Evolutionary conservation across 1,139 yeast genomes (phyloP).

Genomic region (Geotrichum aggregatum): DNA sequence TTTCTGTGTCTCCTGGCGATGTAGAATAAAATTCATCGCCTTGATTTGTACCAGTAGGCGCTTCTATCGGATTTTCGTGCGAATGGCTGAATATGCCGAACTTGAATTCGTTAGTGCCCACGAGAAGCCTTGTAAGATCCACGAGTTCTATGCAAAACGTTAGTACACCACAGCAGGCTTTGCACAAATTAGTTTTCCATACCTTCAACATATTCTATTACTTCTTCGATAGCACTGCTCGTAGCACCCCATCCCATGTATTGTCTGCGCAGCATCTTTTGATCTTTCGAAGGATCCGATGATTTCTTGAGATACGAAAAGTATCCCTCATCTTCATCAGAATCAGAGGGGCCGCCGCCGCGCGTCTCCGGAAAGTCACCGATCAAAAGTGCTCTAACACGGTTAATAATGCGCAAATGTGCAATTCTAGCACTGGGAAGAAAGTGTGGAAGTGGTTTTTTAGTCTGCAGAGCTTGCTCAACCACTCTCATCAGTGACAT

Average conservation of each 20-base stretch:
- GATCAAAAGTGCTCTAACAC: constrained; percentile 40
- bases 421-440: constrained; percentile 49
- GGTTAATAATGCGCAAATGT: constrained; percentile 45
- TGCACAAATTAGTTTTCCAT: not conserved
- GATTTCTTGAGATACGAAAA: constrained; percentile 13
- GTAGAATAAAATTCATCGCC: too few relatives aligned
- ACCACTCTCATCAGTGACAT: constrained; percentile 41
- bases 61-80: too few relatives aligned
- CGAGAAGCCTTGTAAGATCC: constrained; percentile 42
- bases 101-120: constrained; percentile 48
- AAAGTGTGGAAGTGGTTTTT: constrained; percentile 48
- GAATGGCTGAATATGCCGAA: constrained; percentile 47
- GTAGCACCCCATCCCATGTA: constrained; percentile 52
- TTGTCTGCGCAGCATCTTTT: constrained; percentile 38
- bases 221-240: constrained; percentile 47
- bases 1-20: too few relatives aligned
- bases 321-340: constrained; percentile 12
- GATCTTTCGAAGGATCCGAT: constrained; percentile 16
- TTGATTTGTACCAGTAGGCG: too few relatives aligned
- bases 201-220: constrained; percentile 46
- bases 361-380: constrained; percentile 17
- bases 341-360: constrained; percentile 4
- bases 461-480: constrained; percentile 44
- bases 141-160: constrained; percentile 36
- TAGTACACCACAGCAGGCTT: not conserved